A percentile compares a stretch with the other conserved stretches of the same genome.
These are phyloP conservation scores for Zalerion maritima DNA, from an alignment of 495 filamentous ascomycete species.

Conservation along the genomic window DNA sequence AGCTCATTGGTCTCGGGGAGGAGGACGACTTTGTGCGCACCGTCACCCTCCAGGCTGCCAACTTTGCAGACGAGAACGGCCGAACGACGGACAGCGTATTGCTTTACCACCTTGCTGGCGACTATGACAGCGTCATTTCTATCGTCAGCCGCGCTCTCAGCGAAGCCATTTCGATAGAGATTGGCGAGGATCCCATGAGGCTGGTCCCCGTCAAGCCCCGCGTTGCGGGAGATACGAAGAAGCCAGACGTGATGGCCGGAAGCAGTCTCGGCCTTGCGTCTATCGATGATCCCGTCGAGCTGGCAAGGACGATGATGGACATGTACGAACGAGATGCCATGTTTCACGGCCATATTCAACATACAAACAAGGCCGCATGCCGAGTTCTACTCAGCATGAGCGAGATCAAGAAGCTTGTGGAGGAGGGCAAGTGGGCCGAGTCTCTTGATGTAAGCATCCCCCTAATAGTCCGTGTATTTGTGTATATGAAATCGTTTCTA, in stretches of 20 bases:
- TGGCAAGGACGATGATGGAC: constrained; percentile 64
- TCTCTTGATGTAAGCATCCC: constrained; percentile 63
- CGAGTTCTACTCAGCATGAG: constrained; percentile 62
- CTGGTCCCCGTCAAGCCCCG: constrained; percentile 67
- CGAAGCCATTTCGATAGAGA: constrained; percentile 66
- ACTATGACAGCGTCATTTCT: constrained; percentile 79
- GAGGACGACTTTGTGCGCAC: constrained; percentile 70
- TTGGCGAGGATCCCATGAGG: constrained; percentile 60
- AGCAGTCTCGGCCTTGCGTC: constrained; percentile 69
- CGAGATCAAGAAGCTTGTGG: constrained; percentile 57
- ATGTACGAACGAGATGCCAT: constrained; percentile 67
- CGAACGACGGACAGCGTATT: constrained; percentile 84
- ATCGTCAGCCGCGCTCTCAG: constrained; percentile 86
- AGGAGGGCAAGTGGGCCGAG: constrained; percentile 54
- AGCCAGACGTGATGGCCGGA: constrained; percentile 19
- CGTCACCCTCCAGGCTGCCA: constrained; percentile 81
- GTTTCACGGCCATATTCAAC: constrained; percentile 53
- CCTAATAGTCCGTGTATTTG: constrained; percentile 2
- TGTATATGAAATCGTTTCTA: constrained; percentile 9
- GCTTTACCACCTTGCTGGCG: constrained; percentile 82
- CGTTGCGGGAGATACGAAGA: constrained; percentile 15
- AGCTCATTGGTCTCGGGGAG: constrained; percentile 63
- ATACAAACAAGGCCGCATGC: constrained; percentile 53
- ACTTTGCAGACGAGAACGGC: constrained; percentile 84
- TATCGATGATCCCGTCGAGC: constrained; percentile 68